Base-by-base conservation (phyloP, 1,139 yeast genomes). In the Kurtzmaniella natalensis region DNA sequence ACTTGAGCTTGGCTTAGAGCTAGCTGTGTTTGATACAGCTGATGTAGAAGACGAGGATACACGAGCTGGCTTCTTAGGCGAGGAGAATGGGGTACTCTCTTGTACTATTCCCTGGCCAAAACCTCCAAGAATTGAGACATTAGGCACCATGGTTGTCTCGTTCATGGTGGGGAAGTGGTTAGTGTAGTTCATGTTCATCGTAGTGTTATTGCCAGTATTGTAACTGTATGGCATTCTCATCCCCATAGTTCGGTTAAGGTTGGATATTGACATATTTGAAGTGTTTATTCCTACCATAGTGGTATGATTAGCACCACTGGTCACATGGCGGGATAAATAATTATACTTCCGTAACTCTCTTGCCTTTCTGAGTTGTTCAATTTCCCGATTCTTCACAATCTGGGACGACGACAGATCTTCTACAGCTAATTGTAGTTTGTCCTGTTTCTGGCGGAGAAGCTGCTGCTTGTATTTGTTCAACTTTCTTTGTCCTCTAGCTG, bases 31-130 rank as follows among this genome's bases (percentile, higher is more conserved):
- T 10, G 4, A 14, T 23, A 8, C 9, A 4, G 4, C 4, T 23
- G 15, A 23, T n/a, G n/a, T n/a, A n/a, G n/a, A n/a, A n/a, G n/a
- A n/a, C n/a, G n/a, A n/a, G n/a, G n/a, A n/a, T n/a, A n/a, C n/a
- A n/a, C n/a, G n/a, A n/a, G n/a, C n/a, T 37, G 43, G 37, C 18
- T 25, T 27, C 22, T 37, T 35, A 1, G 69, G 67, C 0, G 70
- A 57, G 15, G 48, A 53, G 25, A 50, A 51, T 4, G 70, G 70
- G 0, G 71, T 64, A 34, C 72, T 66, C 36, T 64, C 72, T 37
- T 62, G 68, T 4, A 62, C 46, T 2, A 66, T 59, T 5, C 69
- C 71, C 26, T 50, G 54, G 2, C 70, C 72, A 44, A 64, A 60
- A n/a, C 60, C 65, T 9, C 59, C 53, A 28, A 60, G 48, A 14